Base-by-base conservation (phyloP, 2,329 filamentous ascomycete species). In the Diaporthe amygdali region DNA sequence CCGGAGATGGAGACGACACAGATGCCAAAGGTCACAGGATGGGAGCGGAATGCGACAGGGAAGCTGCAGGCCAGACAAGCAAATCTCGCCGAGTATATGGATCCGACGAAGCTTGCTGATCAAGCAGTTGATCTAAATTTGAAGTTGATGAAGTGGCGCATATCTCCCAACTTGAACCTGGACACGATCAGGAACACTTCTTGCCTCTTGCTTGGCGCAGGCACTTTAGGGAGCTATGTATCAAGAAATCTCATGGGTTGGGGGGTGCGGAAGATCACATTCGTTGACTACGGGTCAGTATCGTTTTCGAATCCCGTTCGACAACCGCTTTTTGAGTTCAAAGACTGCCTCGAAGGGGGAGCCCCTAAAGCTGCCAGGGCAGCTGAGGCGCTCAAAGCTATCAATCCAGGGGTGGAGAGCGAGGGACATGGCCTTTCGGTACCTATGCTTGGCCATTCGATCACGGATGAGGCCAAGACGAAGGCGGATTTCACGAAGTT, bases 71-170 rank as follows among this genome's bases (percentile, higher is more conserved):
- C 93, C 20, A 91, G 93, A 75, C 88, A 92, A 22, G 94, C 94
- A 17, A 94, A 97, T 77, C 86, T 99, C 10, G 93, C 93, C 25
- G 94, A 96, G 76, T 97, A 97, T 76, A 96, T 99, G 93, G 95
- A 99, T 78, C 96, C 96, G 8, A 86, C 88, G 41, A 91, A 92
- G 77, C 86, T 98, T 22, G 96, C 96, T 27, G 95, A 98, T 79
- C 95, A 97, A 79, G 95, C 95, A 0, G 96, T 98, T 12, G 96
- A 99, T 78, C 87, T 99, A 71, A 99, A 99, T 78, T 86, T 98
- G 72, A 98, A 98, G 82, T 88, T 99, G 71, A 99, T 99, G 92
- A 99, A 98, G 83, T 99, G 96, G 96, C 92, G 96, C 47, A 94
- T 99, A 77, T 94, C 95, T 9, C 96, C 96, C 0, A 91, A 92